A percentile compares a stretch with the other conserved stretches of the same genome.
Evolutionary conservation across 2,329 filamentous ascomycete species (phyloP).

Genomic region (Cylindrodendrum hubeiense): DNA sequence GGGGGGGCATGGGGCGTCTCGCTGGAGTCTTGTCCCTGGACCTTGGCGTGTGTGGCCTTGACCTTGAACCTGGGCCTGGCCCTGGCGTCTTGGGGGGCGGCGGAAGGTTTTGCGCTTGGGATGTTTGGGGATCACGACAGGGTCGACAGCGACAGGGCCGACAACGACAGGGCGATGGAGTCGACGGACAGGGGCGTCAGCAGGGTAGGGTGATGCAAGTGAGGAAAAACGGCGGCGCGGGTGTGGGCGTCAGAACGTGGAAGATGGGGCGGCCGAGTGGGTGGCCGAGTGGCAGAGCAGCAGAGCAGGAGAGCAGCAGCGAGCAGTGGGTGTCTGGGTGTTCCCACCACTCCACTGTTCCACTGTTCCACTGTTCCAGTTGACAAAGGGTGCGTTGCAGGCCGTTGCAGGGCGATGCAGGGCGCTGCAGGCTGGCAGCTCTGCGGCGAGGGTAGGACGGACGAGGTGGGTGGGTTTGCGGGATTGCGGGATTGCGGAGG

Average conservation of each 20-base stretch:
- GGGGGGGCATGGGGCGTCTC: constrained; percentile 13
- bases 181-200: constrained; percentile 35
- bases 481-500: not conserved
- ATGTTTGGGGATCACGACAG: constrained; percentile 45
- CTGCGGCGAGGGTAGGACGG: not conserved
- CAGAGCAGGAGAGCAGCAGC: too few species aligned
- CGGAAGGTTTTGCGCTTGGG: constrained; percentile 43
- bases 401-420: not conserved
- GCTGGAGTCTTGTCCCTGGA: constrained; percentile 14
- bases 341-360: not conserved
- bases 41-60: constrained; percentile 28
- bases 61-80: constrained; percentile 25
- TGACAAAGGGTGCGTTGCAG: not conserved
- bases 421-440: not conserved
- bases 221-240: constrained; percentile 43
- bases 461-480: not conserved
- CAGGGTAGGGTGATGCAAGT: constrained; percentile 44
- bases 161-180: constrained; percentile 4
- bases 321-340: constrained; percentile 1
- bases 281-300: constrained; percentile 33
- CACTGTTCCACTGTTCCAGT: not conserved
- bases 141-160: constrained; percentile 30
- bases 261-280: constrained; percentile 30
- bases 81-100: constrained; percentile 28
- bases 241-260: constrained; percentile 41